phyloP scores from a whole-genome alignment of 169 alveolate genomes.

The Perkinsus marinus region DNA sequence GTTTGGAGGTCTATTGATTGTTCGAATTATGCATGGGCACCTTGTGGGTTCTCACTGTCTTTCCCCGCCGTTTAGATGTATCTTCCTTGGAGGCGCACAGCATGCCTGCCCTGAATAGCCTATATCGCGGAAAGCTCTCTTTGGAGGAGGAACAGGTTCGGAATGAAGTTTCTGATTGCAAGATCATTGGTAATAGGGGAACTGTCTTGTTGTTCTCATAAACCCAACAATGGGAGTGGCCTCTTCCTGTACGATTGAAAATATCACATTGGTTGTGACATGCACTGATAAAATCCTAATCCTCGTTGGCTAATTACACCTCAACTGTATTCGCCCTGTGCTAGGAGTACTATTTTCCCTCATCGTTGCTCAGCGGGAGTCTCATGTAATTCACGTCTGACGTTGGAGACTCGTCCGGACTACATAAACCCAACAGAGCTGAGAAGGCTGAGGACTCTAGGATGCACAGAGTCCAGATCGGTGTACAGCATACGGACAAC shows the following conservation, averaged over 20 bases:
- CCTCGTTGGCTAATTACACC: too few species aligned
- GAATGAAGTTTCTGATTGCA: constrained; percentile 39
- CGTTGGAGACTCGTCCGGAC: constrained; percentile 83
- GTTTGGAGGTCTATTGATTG: too few species aligned
- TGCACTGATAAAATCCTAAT: too few species aligned
- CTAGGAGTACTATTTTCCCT: too few species aligned
- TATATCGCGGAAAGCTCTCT: constrained; percentile 1
- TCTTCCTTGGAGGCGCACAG: neutral
- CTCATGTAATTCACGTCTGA: constrained; percentile 32
- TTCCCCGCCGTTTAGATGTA: neutral
- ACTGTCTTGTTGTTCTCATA: too few species aligned
- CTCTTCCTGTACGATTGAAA: too few species aligned
- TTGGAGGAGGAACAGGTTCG: constrained; percentile 44
- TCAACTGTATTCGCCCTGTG: too few species aligned
- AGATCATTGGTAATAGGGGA: constrained; percentile 39
- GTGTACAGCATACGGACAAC: constrained; percentile 81
- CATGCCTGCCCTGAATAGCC: neutral
- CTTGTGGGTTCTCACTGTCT: too few species aligned
- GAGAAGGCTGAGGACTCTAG: constrained; percentile 53
- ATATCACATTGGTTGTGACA: too few species aligned
- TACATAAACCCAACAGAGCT: constrained; percentile 67
- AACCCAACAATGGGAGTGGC: too few species aligned
- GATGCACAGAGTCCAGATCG: constrained; percentile 85
- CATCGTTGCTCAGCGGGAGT: neutral
- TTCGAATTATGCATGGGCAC: too few species aligned